Evolutionary conservation across 192 early-diverging fungal species (phyloP), one percentile per base, ranked within the genome.

Genomic region (Cetraspora pellucida): DNA sequence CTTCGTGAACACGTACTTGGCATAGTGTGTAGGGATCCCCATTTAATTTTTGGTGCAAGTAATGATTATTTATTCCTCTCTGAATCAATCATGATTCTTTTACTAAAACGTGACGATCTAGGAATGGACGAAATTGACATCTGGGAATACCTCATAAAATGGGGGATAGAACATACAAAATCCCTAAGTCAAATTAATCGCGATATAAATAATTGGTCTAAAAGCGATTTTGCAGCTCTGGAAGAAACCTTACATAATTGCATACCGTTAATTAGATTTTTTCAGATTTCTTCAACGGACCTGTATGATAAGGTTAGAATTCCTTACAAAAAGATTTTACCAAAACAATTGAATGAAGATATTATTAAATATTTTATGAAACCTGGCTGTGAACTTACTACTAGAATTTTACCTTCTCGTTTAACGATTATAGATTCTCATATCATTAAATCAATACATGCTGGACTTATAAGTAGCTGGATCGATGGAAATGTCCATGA

Each of bases 71-170:
- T n/a, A 7, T 27, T 8, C 2, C 9, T 75, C 7, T 43, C 61
- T 28, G 44, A 60, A 61, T 27, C 21, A 2, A 7, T 28, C 11
- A 17, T 75, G 16, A 14, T 47, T 28, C 10, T 13, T 6, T 30
- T 75, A 10, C 14, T 75, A 31, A 43, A 75, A 61, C 37, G 57
- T 13, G 73, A 75, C 49, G 73, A 63, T 28, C 21, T 75, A 63
- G 25, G 46, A 16, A 25, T 75, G 8, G 45, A 75, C 13, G 73
- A 75, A 31, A 49, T 75, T 21, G 46, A 16, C 19, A 30, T 75
- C n/a, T 75, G 73, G 73, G 44, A 75, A 27, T 28, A 75, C 10
- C 13, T 75, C 5, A 30, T 75, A 13, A 63, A 60, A 49, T 75
- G 73, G 73, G 73, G 73, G 2, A 45, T 75, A 8, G 11, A 27